phyloP scores from a whole-genome alignment of 140 eudicot genomes.

The Flaveria floridana region DNA sequence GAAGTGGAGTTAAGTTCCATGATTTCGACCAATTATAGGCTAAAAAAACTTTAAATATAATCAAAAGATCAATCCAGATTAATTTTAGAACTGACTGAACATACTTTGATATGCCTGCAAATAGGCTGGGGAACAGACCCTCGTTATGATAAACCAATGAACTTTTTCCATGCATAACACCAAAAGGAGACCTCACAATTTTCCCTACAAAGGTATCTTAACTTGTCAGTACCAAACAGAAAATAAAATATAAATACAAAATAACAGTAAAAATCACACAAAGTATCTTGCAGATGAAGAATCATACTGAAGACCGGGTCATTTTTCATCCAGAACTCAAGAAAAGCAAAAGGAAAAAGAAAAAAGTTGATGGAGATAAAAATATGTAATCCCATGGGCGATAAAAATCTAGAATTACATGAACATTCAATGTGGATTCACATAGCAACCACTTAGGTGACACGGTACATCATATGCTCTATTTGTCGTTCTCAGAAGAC shows the following conservation, averaged over 20 bases:
- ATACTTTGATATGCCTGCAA: slow-evolving; percentile 89
- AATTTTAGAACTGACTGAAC: slow-evolving; percentile 19
- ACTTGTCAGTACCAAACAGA: background rate
- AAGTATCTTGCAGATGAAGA: background rate
- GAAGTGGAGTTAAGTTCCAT: no score
- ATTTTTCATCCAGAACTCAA: background rate
- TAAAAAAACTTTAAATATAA: background rate
- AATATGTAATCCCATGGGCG: background rate
- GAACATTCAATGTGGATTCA: no score
- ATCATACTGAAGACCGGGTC: background rate
- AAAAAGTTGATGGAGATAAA: background rate
- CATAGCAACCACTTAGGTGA: no score
- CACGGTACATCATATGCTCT: no score
- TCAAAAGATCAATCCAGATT: background rate
- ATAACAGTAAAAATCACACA: background rate
- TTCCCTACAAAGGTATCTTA: slow-evolving; percentile 51
- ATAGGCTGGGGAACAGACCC: slow-evolving; percentile 64
- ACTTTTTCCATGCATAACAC: slow-evolving; percentile 93
- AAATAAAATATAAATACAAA: background rate
- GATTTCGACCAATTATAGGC: no score
- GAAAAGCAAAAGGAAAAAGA: background rate
- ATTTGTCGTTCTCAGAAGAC: no score
- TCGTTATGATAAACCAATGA: slow-evolving; percentile 87
- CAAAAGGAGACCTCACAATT: slow-evolving; percentile 82
- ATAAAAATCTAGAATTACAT: no score